Conservation (phyloP, 2,329 filamentous ascomycete genomes). For the Sclerotiophoma versabilis region DNA sequence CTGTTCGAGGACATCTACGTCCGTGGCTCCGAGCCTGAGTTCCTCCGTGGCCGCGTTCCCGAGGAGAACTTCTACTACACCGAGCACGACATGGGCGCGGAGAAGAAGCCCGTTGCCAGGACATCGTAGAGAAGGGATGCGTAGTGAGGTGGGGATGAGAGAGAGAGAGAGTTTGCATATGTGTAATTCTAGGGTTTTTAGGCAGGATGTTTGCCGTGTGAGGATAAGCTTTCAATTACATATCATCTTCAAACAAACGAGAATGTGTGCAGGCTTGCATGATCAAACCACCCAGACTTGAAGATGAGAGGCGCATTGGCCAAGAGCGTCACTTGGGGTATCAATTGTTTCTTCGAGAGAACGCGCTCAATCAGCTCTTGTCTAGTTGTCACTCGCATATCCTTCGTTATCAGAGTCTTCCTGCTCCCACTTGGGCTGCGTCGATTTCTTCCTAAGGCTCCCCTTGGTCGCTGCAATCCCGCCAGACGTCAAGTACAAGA, state of each 20-base stretch:
- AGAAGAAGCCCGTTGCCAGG: conserved; percentile 46
- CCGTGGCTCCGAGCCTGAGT: conserved; percentile 83
- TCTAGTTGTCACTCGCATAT: conserved; percentile 44
- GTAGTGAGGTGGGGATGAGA: neutral
- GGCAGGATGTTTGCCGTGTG: neutral
- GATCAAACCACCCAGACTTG: too few species aligned
- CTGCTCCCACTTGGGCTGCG: conserved; percentile 36
- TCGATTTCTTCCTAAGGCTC: conserved; percentile 37
- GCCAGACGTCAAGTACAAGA: conserved; percentile 59
- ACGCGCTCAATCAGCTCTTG: neutral
- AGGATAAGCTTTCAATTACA: conserved; percentile 17
- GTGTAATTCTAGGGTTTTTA: conserved; percentile 37
- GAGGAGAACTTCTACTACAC: conserved; percentile 90
- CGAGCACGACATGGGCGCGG: conserved; percentile 51
- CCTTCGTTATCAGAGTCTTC: conserved; percentile 45
- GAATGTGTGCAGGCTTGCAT: too few species aligned
- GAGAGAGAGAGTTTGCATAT: conserved; percentile 13
- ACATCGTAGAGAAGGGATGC: conserved; percentile 31
- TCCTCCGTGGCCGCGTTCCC: conserved; percentile 83
- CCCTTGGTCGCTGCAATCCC: conserved; percentile 54
- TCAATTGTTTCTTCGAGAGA: neutral
- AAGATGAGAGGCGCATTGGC: neutral
- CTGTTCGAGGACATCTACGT: conserved; percentile 98
- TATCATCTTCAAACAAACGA: neutral
- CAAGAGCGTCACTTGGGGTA: neutral